Base-by-base conservation (phyloP, 768 basidiomycete species). In the Suillus luteus region DNA sequence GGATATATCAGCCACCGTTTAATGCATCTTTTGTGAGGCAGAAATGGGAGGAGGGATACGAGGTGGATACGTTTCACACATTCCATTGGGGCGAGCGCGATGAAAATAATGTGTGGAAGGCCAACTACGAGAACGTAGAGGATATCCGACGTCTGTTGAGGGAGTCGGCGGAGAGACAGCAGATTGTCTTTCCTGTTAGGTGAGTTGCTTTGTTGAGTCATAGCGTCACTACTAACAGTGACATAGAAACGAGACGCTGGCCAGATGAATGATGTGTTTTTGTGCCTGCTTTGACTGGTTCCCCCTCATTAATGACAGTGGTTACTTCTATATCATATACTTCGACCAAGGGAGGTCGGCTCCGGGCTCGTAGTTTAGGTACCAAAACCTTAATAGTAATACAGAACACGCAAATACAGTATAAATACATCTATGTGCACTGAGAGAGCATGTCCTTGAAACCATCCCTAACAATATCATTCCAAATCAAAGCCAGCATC, bases 51-150 rank as follows among this genome's bases (percentile, higher is more conserved):
- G 71, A 78, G 61, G 82, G 82, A 1, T 77, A 71, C 61, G 83
- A 83, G 61, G 83, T 84, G 19, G 83, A 83, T 63, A 80, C 83
- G 10, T 83, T 84, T 68, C 83, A 84, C 64, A 76, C 80, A 0
- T 84, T 82, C 63, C 80, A 82, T 65, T 83, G 83, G 82, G 81
- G 79, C 11, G 81, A 82, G 58, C 73, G 62, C 7, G 73, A 65
- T 5, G 69, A 58, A 4, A 72, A 78, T 35, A 78, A 76, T 2
- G 58, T 67, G 35, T 82, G 81, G 79, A 69, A 62, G 60, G 77
- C 71, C 0, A 70, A 77, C 51, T 73, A 74, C 35, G 63, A 67
- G 38, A 75, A 78, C 43, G 73, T 82, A 33, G 66, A 63, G 44
- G 81, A 81, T 12, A 75, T 82, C 55, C 72, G 79, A 51, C 61